Percentiles rank a stretch among this genome's conserved stretches.
Conservation (phyloP, 2,329 filamentous ascomycete species). For the Trichoderma aggressivum region DNA sequence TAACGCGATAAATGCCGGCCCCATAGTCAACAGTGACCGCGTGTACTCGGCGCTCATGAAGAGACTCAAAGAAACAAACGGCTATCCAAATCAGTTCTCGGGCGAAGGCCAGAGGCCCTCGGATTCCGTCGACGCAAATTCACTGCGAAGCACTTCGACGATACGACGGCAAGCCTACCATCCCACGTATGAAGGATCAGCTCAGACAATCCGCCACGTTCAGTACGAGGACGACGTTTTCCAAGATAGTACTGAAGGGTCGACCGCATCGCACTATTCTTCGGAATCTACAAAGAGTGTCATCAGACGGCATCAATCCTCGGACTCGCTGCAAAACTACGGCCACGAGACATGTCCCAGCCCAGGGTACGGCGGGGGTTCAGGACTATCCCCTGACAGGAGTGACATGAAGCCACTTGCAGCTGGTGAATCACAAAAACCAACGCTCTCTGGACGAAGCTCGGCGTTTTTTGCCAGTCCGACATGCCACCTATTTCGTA, state of each 20-base stretch:
- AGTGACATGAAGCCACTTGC: slow-evolving; percentile 1
- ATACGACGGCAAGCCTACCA: not conserved
- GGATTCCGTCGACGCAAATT: not conserved
- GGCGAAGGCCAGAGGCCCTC: not conserved
- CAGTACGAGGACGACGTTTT: slow-evolving; percentile 35
- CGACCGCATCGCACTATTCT: not conserved
- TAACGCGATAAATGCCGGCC: slow-evolving; percentile 7
- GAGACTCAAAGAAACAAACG: slow-evolving; percentile 43
- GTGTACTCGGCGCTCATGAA: slow-evolving; percentile 65
- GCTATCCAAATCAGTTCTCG: slow-evolving; percentile 11
- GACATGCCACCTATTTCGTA: slow-evolving; percentile 49
- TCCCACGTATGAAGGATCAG: slow-evolving; percentile 8
- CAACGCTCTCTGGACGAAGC: slow-evolving; percentile 38
- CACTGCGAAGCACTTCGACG: not conserved
- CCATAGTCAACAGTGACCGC: slow-evolving; percentile 51
- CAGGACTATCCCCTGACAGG: slow-evolving; percentile 17
- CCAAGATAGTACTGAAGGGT: slow-evolving; percentile 14
- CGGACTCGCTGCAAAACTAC: not conserved
- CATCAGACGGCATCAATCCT: not conserved
- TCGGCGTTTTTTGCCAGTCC: slow-evolving; percentile 53
- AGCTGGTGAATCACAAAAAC: slow-evolving; percentile 25
- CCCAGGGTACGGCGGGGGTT: slow-evolving; percentile 16
- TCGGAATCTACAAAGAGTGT: not conserved
- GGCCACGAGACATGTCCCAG: slow-evolving; percentile 20
- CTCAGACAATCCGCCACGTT: slow-evolving; percentile 35